Evolutionary conservation across 805 yeast species (phyloP), one percentile per base, ranked within the genome.

Genomic region (Candida ascalaphidarum): DNA sequence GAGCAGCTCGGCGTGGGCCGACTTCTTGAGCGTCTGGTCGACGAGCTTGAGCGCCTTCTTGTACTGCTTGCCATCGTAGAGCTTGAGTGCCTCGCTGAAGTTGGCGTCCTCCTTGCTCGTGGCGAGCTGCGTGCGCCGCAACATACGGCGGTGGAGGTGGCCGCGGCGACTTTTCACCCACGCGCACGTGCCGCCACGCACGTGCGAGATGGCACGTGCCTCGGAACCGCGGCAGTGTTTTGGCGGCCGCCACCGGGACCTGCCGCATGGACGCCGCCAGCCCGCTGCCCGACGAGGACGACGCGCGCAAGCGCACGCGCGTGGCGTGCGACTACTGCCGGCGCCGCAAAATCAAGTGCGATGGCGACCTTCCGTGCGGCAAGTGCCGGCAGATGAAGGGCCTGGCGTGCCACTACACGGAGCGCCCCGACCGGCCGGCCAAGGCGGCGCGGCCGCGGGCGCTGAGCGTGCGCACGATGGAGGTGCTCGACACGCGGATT

Each of bases 1-100:
- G 31, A 82, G 58, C 3, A 94, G 74, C 45, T 84, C 94, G 16
- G 86, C 79, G 52, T 83, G 86, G 28, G 61, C 65, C 11, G 84
- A 67, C 45, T 82, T 84, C 61, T 84, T 83, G 44, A 89, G 55
- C 41, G 82, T 70, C 20, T 70, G 60, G 28, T 92, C 96, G 23
- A 84, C 70, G 17, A 77, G 48, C 49, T 82, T 82, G 43, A 88
- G 55, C 1, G 95, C 74, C 45, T 89, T 86, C 50, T 83, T 83
- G 63, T 88, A 88, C 52, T 85, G 86, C 51, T 83, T 85, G 26
- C 68, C 50, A 48, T 92, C 97, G 46, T 85, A 92, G 17, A 82
- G 67, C 41, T 75, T 75, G 44, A 92, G 65, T 1, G 96, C 95
- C 40, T 80, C 82, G 33, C 79, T 69, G 61, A 89, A 86, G 37